Evolutionary conservation across 2,329 filamentous ascomycete species (phyloP).

Genomic region (Raffaelea albimanens): DNA sequence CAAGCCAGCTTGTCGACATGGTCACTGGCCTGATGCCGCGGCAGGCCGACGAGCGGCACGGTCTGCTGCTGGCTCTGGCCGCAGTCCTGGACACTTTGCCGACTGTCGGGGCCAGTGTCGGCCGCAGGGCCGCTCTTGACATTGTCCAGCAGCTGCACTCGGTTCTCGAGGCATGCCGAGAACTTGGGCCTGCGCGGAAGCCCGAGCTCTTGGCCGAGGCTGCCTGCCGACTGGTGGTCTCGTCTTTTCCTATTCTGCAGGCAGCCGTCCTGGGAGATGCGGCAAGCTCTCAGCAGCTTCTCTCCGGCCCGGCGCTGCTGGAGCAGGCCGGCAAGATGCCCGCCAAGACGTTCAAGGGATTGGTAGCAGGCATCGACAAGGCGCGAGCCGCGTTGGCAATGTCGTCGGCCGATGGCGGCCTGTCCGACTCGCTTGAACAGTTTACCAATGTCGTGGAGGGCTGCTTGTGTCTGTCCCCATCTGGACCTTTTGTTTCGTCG

Average conservation of each 20-base stretch:
- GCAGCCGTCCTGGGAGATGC: constrained; percentile 16
- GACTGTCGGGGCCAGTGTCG: constrained; percentile 12
- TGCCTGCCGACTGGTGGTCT: constrained; percentile 46
- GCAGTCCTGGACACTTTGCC: constrained; percentile 43
- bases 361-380: not conserved
- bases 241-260: constrained; percentile 39
- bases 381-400: too few species aligned
- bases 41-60: constrained; percentile 62
- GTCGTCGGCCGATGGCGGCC: too few species aligned
- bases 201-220: constrained; percentile 58
- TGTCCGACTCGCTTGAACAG: not conserved
- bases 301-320: constrained; percentile 18
- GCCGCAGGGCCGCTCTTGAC: not conserved
- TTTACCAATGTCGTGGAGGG: too few species aligned
- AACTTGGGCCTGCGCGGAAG: constrained; percentile 37
- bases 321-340: not conserved
- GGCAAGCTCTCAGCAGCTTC: too few species aligned
- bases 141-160: constrained; percentile 13
- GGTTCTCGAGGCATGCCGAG: constrained; percentile 31
- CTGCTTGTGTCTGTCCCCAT: too few species aligned
- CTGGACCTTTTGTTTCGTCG: not conserved
- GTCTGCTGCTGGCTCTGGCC: constrained; percentile 53
- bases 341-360: constrained; percentile 1
- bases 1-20: constrained; percentile 32
- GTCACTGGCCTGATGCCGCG: constrained; percentile 39